These are phyloP conservation scores for Arctium minus DNA, from an alignment of 129 eudicot genomes.

Conservation along the genomic window DNA sequence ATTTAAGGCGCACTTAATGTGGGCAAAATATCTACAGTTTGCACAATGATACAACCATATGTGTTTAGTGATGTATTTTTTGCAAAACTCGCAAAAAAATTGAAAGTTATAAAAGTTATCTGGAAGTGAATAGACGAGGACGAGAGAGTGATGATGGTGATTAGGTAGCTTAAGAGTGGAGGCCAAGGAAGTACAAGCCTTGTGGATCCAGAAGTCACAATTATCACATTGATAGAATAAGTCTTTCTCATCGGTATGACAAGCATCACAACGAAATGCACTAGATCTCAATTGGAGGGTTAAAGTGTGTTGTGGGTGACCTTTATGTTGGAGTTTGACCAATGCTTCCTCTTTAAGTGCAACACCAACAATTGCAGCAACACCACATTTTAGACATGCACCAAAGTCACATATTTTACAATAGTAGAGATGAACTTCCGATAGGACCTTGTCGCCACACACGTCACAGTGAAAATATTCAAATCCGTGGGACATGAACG, in stretches of 20 bases:
- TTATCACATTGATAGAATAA: neutral
- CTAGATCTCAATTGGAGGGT: neutral
- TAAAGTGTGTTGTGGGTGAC: neutral
- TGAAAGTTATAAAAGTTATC: neutral
- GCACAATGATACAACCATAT: neutral
- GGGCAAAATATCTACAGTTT: neutral
- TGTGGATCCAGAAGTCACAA: neutral
- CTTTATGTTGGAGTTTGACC: neutral
- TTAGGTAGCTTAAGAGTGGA: neutral
- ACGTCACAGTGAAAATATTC: neutral
- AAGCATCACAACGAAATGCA: neutral
- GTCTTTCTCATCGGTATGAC: neutral
- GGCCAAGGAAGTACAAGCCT: neutral
- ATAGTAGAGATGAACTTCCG: neutral
- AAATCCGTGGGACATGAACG: rapidly evolving
- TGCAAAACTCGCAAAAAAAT: neutral
- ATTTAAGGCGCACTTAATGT: neutral
- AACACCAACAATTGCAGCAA: too few species aligned
- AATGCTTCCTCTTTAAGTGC: neutral
- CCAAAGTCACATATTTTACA: neutral
- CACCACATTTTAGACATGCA: neutral
- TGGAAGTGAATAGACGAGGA: neutral
- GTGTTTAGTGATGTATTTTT: neutral
- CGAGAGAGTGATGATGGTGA: neutral
- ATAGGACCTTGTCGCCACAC: neutral